A percentile compares a stretch with the other conserved stretches of the same genome.
These are phyloP conservation scores for Wickerhamomyces kurtzmanii DNA, from an alignment of 805 yeast species.

Conservation along the genomic window DNA sequence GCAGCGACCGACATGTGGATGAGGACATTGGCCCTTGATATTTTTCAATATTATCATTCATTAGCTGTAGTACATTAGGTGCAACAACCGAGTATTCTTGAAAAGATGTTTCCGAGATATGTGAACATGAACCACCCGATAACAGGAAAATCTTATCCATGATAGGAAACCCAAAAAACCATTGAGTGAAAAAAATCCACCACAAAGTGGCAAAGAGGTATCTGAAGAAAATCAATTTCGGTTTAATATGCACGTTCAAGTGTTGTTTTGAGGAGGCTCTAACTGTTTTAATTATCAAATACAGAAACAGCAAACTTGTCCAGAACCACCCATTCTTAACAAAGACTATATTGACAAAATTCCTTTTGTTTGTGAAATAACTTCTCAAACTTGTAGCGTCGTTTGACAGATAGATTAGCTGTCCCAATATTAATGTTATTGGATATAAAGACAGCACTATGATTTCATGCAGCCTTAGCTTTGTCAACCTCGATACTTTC, in stretches of 20 bases:
- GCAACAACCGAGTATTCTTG: constrained; percentile 1
- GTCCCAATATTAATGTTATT: constrained; percentile 38
- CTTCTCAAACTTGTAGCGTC: constrained; percentile 3
- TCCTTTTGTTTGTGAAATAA: constrained; percentile 45
- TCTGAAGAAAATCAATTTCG: too few species aligned
- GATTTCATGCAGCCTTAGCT: background rate
- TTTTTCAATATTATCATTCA: constrained; percentile 4
- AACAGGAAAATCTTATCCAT: constrained; percentile 77
- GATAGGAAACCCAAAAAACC: constrained; percentile 75
- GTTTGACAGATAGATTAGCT: constrained; percentile 28
- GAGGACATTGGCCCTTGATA: constrained; percentile 3
- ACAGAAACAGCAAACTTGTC: constrained; percentile 47
- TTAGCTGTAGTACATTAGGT: constrained; percentile 3
- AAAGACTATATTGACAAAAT: constrained; percentile 60
- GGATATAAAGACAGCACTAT: constrained; percentile 21
- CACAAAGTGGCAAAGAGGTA: constrained; percentile 37
- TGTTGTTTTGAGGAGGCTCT: constrained; percentile 1
- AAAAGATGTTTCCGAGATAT: constrained; percentile 2
- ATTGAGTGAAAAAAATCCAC: constrained; percentile 86
- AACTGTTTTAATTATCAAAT: constrained; percentile 6
- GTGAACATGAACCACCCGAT: constrained; percentile 77
- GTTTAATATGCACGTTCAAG: constrained; percentile 1
- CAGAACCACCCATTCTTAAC: constrained; percentile 93
- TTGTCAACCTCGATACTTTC: background rate
- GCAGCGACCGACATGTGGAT: constrained; percentile 40